Percentiles rank a stretch among this genome's conserved stretches.
These are phyloP conservation scores for Agaricus subrufescens DNA, from an alignment of 768 basidiomycete species.

Conservation along the genomic window DNA sequence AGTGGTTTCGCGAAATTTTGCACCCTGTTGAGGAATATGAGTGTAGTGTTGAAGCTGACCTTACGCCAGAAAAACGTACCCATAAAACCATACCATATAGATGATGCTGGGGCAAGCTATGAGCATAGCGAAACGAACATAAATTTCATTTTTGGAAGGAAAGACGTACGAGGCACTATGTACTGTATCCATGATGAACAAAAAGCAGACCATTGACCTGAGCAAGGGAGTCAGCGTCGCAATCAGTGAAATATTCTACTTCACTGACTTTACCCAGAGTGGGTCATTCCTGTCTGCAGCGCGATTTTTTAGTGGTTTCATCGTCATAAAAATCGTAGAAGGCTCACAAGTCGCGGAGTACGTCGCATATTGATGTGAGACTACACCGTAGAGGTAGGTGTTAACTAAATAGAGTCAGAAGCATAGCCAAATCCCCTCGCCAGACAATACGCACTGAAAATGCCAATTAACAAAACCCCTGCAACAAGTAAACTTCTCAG, in stretches of 20 bases:
- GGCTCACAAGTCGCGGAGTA: conserved; percentile 11
- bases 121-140: neutral
- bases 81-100: conserved; percentile 14
- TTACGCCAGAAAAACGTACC: conserved; percentile 3
- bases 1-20: conserved; percentile 15
- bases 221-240: neutral
- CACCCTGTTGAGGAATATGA: conserved; percentile 12
- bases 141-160: neutral
- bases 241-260: neutral
- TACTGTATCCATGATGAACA: neutral
- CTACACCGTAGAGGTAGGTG: conserved; percentile 15
- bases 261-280: neutral
- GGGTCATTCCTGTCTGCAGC: neutral
- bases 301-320: neutral
- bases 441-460: conserved; percentile 14
- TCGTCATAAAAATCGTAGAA: too few species aligned
- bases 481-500: neutral
- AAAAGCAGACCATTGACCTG: neutral
- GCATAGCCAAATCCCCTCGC: too few species aligned
- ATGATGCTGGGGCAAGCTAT: conserved; percentile 7
- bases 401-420: conserved; percentile 8
- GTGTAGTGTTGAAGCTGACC: neutral
- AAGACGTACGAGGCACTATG: neutral
- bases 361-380: conserved; percentile 12
- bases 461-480: conserved; percentile 19